Base-by-base conservation (phyloP, 371 early-diverging fungal genomes). In the Circinella umbellata region DNA sequence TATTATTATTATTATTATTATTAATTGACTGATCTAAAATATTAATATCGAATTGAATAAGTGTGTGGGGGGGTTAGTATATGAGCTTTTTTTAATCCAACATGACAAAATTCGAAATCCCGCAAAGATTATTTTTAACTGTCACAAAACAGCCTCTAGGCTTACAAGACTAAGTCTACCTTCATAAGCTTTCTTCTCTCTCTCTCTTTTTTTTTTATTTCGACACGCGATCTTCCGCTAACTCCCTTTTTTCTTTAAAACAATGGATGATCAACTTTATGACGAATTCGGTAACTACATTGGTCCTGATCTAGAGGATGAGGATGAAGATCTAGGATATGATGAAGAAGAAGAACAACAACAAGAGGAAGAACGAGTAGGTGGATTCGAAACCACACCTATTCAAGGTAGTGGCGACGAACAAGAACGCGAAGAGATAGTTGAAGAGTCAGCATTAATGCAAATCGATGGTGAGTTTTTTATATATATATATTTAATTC, bases 261-360 rank as follows among this genome's bases (percentile, higher is more conserved):
- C 48, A 61, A 94, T 94, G 95, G 93, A 93, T 74, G 94, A 91
- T 73, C 85, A 88, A 61, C 82, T 91, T 55, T 98, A 96, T 76
- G 98, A 98, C 85, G 98, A 98, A 80, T 98, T 97, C 83, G 98
- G 99, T 75, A 99, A 99, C 87, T 98, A 98, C 84, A 92, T 99
- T 76, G 99, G 98, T 36, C 96, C 98, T 42, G 97, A 98, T 67
- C 85, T 97, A 67, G 89, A 90, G 57, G 90, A 90, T 61, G 83
- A 82, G n/a, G 84, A 89, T 63, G 87, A 76, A n/a, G 80, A 80
- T 60, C 63, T 74, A 54, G 76, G 76, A 53, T 38, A 71, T 35
- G 76, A 78, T 64, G 82, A 82, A 51, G 84, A 78, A 27, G 27
- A 27, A 27, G 27, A 27, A 27, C 27, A 27, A 27, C 27, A 27